phyloP scores from a whole-genome alignment of 2,329 filamentous ascomycete species.

The Monosporascus ibericus region DNA sequence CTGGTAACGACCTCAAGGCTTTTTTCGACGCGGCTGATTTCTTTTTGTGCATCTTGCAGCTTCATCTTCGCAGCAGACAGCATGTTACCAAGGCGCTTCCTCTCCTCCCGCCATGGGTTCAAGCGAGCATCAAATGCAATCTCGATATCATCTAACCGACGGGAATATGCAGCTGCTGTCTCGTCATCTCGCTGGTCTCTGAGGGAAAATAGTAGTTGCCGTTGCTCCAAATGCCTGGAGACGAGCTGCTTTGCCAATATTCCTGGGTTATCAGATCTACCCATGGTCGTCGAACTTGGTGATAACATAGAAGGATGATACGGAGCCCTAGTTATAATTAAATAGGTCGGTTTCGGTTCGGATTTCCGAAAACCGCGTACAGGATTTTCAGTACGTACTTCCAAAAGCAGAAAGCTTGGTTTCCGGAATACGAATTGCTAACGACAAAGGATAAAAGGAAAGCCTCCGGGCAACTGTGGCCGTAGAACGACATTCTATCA shows the following conservation, averaged over 20 bases:
- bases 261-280: not conserved
- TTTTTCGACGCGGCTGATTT: not conserved
- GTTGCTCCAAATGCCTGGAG: not conserved
- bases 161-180: not conserved
- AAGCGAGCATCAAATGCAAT: not conserved
- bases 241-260: not conserved
- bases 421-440: no score
- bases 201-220: not conserved
- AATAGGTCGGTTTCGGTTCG: not conserved
- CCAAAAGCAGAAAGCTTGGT: no score
- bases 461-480: no score
- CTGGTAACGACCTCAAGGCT: not conserved
- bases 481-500: no score
- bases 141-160: not conserved
- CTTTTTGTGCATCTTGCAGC: not conserved
- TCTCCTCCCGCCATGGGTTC: fast-evolving
- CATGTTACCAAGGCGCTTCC: not conserved
- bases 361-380: not conserved
- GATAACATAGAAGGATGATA: not conserved
- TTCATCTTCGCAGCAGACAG: not conserved
- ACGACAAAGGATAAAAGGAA: no score
- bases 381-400: no score
- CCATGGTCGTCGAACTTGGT: not conserved
- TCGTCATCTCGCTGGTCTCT: not conserved
- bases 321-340: not conserved